Evolutionary conservation across 2,329 filamentous ascomycete species (phyloP).

Genomic region (Penicillium crustosum): DNA sequence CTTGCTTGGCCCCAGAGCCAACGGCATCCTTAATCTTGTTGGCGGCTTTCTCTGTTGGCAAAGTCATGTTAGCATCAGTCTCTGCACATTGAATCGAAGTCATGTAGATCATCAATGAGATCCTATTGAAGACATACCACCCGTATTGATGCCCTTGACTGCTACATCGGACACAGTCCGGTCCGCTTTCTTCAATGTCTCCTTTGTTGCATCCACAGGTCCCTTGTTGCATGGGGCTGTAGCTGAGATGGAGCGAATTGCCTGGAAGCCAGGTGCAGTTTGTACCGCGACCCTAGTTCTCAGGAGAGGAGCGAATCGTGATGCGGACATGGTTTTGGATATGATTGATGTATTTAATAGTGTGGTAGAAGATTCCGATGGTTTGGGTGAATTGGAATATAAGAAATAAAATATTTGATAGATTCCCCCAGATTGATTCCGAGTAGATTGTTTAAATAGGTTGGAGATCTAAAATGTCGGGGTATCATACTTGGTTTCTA

Average conservation of each 20-base stretch:
- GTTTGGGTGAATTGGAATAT: not conserved
- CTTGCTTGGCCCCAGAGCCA: conserved; percentile 47
- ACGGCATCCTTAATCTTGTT: conserved; percentile 46
- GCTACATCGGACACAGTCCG: conserved; percentile 55
- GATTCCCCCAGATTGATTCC: not conserved
- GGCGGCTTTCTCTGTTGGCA: conserved; percentile 50
- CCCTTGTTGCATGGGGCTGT: conserved; percentile 51
- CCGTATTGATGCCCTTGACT: conserved; percentile 63
- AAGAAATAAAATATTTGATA: not conserved
- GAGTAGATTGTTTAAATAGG: not conserved
- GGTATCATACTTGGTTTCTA: conserved; percentile 13
- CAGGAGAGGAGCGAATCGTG: conserved; percentile 32
- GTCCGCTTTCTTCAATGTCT: conserved; percentile 59
- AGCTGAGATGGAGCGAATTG: conserved; percentile 51
- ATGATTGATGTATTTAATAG: not conserved
- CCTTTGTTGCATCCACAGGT: conserved; percentile 57
- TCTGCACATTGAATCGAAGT: not conserved
- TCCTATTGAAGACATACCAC: conserved; percentile 49
- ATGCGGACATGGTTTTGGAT: conserved; percentile 26
- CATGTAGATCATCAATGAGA: not conserved
- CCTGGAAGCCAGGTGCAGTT: conserved; percentile 19
- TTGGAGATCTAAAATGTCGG: conserved; percentile 7
- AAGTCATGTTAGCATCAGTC: conserved; percentile 2
- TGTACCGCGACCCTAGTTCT: conserved; percentile 17
- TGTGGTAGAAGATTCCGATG: not conserved